Evolutionary conservation across 768 basidiomycete species (phyloP), one percentile per base, ranked within the genome.

Genomic region (Cyclocybe aegerita): DNA sequence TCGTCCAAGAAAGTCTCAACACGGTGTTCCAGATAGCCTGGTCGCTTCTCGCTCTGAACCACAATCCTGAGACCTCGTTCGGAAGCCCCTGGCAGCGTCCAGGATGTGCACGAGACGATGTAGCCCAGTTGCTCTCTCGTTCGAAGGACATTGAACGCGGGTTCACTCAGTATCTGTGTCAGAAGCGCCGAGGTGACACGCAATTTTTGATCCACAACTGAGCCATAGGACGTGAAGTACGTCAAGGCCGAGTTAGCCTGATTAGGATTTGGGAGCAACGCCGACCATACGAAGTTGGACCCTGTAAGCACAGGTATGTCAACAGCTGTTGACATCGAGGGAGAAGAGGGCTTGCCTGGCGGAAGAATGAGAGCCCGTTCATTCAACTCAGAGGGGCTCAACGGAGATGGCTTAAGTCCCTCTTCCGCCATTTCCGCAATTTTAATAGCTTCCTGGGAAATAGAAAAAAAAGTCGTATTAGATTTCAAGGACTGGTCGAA

Each of bases 101-200:
- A 83, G 30, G 70, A 63, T 1, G 74, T 73, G 55, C 81, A 85
- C 7, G 76, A 80, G 33, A 97, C 95, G 38, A 97, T 78, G 65
- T 99, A 99, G 4, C 97, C 97, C 1, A 99, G 78, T 67, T 99
- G 97, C 63, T 98, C 93, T 64, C 92, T 86, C 3, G 95, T 98
- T 29, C 97, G 86, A 30, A 99, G 79, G 16, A 85, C 73, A 63
- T 96, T 86, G 70, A 98, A 99, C 8, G 89, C 81, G 1, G 95
- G 96, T 60, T 99, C 97, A n/a, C 79, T 74, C 34, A 95, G 76
- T 49, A 98, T 88, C 58, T 95, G 92, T 0, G 78, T 78, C 16
- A 98, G 82, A 10, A 99, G 77, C 2, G 83, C 70, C 16, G 86
- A 77, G 1, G 77, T 75, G 17, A 90, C 85, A 3, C 94, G 85